These are phyloP conservation scores for Pseudocercospora fuligena DNA, from an alignment of 2,329 filamentous ascomycete genomes.

Conservation along the genomic window DNA sequence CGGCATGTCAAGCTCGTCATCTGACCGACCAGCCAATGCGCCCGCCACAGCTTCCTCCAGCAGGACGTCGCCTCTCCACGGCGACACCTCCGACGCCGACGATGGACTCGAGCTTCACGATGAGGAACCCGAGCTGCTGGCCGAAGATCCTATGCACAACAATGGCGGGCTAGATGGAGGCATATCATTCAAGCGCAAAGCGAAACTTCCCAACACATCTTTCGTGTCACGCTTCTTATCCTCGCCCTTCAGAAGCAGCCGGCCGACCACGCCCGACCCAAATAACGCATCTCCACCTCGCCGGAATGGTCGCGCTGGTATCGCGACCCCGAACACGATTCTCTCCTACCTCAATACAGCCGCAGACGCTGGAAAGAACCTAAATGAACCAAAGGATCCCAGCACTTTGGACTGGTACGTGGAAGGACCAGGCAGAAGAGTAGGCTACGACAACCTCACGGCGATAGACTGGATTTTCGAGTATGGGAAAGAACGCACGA, in stretches of 20 bases:
- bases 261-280: conserved; percentile 39
- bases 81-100: conserved; percentile 34
- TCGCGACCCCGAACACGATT: conserved; percentile 44
- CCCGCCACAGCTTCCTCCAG: conserved; percentile 53
- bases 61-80: conserved; percentile 44
- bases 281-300: conserved; percentile 36
- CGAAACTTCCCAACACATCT: conserved; percentile 50
- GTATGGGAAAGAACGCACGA: conserved; percentile 92
- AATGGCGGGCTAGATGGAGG: conserved; percentile 51
- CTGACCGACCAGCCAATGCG: conserved; percentile 36
- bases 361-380: conserved; percentile 43
- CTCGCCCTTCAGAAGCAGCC: conserved; percentile 43
- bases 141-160: conserved; percentile 36
- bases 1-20: conserved; percentile 44
- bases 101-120: conserved; percentile 51
- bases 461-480: conserved; percentile 99
- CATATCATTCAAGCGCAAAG: conserved; percentile 74
- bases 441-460: conserved; percentile 94
- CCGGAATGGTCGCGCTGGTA: conserved; percentile 30
- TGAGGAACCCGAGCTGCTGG: conserved; percentile 47
- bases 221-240: conserved; percentile 53
- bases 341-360: conserved; percentile 49
- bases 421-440: conserved; percentile 84
- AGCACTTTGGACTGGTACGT: conserved; percentile 76
- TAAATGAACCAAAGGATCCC: conserved; percentile 49